Evolutionary conservation across 148 eudicot genomes (phyloP).

Genomic region (Gaultheria prostrata): DNA sequence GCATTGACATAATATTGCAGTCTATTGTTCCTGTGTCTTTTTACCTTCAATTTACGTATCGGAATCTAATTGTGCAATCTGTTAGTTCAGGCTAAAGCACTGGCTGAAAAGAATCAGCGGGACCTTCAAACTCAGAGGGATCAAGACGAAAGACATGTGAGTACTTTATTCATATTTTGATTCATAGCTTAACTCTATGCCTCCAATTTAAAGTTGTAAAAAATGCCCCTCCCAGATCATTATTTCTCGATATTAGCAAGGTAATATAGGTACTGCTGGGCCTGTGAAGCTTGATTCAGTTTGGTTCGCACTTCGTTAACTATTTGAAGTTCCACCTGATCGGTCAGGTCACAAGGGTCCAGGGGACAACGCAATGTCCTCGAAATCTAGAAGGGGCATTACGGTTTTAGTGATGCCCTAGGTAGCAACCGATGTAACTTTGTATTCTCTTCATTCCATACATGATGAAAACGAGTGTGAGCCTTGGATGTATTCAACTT

Average conservation of each 20-base stretch:
- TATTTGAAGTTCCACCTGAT: no score
- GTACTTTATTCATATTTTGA: slow-evolving; percentile 23
- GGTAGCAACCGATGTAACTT: no score
- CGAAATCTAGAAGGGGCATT: no score
- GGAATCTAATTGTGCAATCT: slow-evolving; percentile 9
- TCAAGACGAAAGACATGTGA: slow-evolving; percentile 58
- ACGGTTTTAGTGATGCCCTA: no score
- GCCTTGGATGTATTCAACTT: no score
- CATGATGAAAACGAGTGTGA: no score
- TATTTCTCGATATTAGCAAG: neutral
- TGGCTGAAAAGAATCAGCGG: slow-evolving; percentile 59
- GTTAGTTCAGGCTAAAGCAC: slow-evolving; percentile 47
- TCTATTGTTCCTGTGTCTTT: neutral
- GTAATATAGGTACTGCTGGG: neutral
- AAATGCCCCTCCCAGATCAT: neutral
- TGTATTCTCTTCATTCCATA: no score
- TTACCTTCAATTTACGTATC: neutral
- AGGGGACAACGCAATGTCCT: no score
- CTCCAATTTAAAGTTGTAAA: neutral
- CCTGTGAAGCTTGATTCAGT: no score
- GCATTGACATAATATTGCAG: neutral
- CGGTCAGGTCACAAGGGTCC: no score
- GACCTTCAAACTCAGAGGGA: slow-evolving; percentile 56
- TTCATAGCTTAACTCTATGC: neutral
- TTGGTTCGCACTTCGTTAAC: no score